A percentile compares a stretch with the other conserved stretches of the same genome.
Conservation (phyloP, 83 land plant species). For the Diphasiastrum complanatum region DNA sequence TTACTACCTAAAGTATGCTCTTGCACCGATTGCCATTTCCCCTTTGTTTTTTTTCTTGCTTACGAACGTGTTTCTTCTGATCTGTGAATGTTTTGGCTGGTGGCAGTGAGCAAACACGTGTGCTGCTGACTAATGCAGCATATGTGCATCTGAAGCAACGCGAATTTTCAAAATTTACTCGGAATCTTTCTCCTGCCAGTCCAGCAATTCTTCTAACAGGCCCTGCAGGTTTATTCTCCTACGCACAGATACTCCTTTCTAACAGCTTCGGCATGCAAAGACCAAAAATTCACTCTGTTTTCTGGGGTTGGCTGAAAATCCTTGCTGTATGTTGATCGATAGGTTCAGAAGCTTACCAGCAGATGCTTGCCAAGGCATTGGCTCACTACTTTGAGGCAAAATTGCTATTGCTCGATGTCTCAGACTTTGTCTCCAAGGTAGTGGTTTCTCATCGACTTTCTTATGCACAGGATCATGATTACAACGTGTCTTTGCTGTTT, state of each 20-base stretch:
- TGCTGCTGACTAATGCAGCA: slow-evolving; percentile 66
- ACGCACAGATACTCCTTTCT: too few relatives aligned
- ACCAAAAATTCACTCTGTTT: too few relatives aligned
- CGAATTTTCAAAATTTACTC: slow-evolving; percentile 54
- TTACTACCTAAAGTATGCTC: slow-evolving; percentile 72
- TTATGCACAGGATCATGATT: too few relatives aligned
- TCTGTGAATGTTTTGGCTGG: too few relatives aligned
- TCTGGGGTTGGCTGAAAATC: too few relatives aligned
- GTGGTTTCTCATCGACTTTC: too few relatives aligned
- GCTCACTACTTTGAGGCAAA: slow-evolving; percentile 77
- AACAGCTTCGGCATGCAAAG: too few relatives aligned
- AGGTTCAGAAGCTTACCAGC: slow-evolving; percentile 67
- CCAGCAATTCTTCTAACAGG: slow-evolving; percentile 75
- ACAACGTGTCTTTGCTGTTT: too few relatives aligned
- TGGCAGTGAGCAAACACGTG: slow-evolving; percentile 83
- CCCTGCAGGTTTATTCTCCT: slow-evolving; percentile 89
- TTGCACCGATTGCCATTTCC: neutral
- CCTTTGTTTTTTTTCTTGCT: neutral
- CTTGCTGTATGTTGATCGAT: too few relatives aligned
- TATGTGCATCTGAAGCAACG: slow-evolving; percentile 69
- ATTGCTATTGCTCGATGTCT: slow-evolving; percentile 59
- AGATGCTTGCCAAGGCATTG: slow-evolving; percentile 83
- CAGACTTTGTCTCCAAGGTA: slow-evolving; percentile 76
- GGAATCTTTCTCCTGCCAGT: slow-evolving; percentile 83
- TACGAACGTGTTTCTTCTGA: too few relatives aligned